Base-by-base conservation (phyloP, 2,329 filamentous ascomycete genomes). In the Diaporthe ampelina region DNA sequence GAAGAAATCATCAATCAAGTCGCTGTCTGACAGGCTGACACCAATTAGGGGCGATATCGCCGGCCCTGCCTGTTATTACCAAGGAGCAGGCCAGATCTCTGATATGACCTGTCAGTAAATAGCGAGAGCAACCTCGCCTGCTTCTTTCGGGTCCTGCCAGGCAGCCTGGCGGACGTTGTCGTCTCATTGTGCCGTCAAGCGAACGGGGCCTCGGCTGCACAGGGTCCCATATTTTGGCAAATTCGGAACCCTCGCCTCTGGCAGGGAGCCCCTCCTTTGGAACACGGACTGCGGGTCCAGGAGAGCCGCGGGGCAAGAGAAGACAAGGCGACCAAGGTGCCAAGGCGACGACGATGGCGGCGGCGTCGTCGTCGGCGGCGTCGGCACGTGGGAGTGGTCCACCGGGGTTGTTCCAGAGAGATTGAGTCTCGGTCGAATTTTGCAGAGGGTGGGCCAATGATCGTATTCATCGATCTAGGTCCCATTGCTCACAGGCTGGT, bases 41-140 rank as follows among this genome's bases (percentile, higher is more conserved):
- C 2, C 6, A 50, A 32, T 6, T 40, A 32, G 43, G n/a, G 45
- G 63, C 54, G 32, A 26, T 52, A 32, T 70, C 52, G 57, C 45
- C 32, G 32, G 45, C 4, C 37, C 21, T 40, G 10, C 10, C 24
- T 52, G 65, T 45, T 69, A 57, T 69, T 26, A 40, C 37, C 56
- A 61, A 57, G 43, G 69, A 29, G n/a, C 69, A 67, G 61, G 29
- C 29, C 29, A 52, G 63, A 67, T 67, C 45, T 52, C 32, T 24
- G 21, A 52, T 40, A 52, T 67, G 63, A 67, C 63, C 63, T 52
- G 45, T 67, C 69, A 63, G 32, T 17, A 11, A n/a, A 19, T 21
- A 15, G 21, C 10, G 29, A 43, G 40, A 72, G 69, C 69, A 72
- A 63, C 57, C n/a, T 63, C 56, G 57, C 69, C 54, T 72, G 45